Base-by-base conservation (phyloP, 257 asterid species). In the Solanum rostratum region DNA sequence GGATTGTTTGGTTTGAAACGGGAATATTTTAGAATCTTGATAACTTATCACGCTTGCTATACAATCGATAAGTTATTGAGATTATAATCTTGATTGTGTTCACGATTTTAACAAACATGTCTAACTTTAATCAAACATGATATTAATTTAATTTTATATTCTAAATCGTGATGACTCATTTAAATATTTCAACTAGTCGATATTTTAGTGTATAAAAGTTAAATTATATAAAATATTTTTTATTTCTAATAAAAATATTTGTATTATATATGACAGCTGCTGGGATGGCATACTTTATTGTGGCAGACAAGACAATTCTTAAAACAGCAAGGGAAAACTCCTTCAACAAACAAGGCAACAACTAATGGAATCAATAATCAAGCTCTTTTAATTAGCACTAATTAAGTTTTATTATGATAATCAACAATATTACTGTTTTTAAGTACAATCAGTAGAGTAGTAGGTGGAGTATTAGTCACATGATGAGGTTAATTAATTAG, bases 271-370 rank as follows among this genome's bases (percentile, higher is more conserved):
- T 70, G 10, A n/a, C 97, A 39, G 85, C 19, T 10, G 99, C 92
- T 43, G 99, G 98, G 85, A 90, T 93, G 98, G 92, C 98, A 13
- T 95, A 94, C 53, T 95, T 95, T 91, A 90, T 95, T 14, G 99
- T 95, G 76, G 98, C 99, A 22, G 97, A 95, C 93, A 93, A 94
- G 94, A 93, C 98, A 10, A 86, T 94, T 55, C 90, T 94, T 62
- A 96, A 95, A 6, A 90, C 91, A 0, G 99, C 99, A 8, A 90
- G 98, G 8, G 85, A 88, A 15, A 94, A 95, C 85, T 94, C 99
- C 83, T 91, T 95, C 90, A 88, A 86, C 89, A 88, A 85, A 27
- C 45, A 76, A 2, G 81, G 5, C 78, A 65, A 65, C 43, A 65
- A 65, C 50, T 73, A 68, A 37, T 66, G 41, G 41, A 63, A 27